phyloP scores from a whole-genome alignment of 768 basidiomycete genomes.

The Scleroderma citrinum region DNA sequence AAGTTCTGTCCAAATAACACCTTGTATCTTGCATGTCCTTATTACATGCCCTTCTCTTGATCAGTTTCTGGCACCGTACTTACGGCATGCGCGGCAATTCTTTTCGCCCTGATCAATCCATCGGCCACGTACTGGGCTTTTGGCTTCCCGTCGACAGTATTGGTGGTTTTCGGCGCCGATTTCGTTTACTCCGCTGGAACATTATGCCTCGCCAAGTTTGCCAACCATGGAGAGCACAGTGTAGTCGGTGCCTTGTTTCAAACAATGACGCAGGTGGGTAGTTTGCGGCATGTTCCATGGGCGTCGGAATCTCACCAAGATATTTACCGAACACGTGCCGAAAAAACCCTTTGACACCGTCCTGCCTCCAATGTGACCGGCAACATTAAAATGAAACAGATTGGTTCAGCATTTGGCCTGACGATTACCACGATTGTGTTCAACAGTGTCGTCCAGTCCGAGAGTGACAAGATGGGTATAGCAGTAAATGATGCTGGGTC shows the following conservation, averaged over 20 bases:
- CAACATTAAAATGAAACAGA: slow-evolving; percentile 28
- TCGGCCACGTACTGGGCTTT: slow-evolving; percentile 64
- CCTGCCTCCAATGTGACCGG: not conserved
- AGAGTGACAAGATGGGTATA: slow-evolving; percentile 30
- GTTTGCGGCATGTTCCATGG: not conserved
- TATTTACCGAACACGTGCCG: not conserved
- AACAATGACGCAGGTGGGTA: slow-evolving; percentile 64
- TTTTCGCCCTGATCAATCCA: slow-evolving; percentile 65
- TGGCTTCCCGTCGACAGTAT: slow-evolving; percentile 60
- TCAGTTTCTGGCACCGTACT: slow-evolving; percentile 49
- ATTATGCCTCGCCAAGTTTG: slow-evolving; percentile 66
- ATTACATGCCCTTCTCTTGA: not conserved
- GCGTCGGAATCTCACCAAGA: not conserved
- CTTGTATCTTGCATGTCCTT: not conserved
- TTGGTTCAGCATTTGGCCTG: slow-evolving; percentile 66
- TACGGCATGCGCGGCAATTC: slow-evolving; percentile 51
- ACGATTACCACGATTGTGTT: slow-evolving; percentile 70
- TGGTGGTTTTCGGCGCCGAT: slow-evolving; percentile 71
- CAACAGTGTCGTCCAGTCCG: slow-evolving; percentile 40
- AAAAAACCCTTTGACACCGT: not conserved
- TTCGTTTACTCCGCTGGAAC: slow-evolving; percentile 72
- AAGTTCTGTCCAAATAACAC: not conserved
- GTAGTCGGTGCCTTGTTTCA: slow-evolving; percentile 73
- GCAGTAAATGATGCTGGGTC: slow-evolving; percentile 18
- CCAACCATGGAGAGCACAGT: slow-evolving; percentile 65